phyloP scores from a whole-genome alignment of 495 filamentous ascomycete species.

The Bacidia rubella region DNA sequence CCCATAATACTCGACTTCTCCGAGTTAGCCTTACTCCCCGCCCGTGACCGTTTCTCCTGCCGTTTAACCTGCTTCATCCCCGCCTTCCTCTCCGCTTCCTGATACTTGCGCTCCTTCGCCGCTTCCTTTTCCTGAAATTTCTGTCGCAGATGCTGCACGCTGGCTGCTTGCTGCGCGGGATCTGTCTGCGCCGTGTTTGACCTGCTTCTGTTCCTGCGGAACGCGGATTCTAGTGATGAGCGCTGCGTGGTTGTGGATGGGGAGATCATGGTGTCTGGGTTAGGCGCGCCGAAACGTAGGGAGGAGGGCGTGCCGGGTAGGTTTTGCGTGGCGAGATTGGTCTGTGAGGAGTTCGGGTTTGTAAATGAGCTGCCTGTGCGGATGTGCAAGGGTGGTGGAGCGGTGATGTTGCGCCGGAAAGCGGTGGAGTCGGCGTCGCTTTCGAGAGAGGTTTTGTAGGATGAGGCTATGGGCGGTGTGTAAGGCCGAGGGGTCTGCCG shows the following conservation, averaged over 20 bases:
- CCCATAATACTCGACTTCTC: constrained; percentile 16
- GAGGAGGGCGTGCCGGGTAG: constrained; percentile 37
- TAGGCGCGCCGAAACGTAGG: constrained; percentile 23
- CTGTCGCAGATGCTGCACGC: constrained; percentile 39
- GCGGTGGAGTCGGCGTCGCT: constrained; percentile 25
- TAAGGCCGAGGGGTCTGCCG: constrained; percentile 43
- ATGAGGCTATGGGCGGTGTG: constrained; percentile 40
- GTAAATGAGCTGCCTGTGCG: constrained; percentile 35
- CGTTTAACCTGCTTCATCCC: constrained; percentile 36
- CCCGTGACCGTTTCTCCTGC: constrained; percentile 12
- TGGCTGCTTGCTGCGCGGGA: constrained; percentile 37
- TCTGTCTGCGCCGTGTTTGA: constrained; percentile 34
- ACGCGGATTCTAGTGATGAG: constrained; percentile 43
- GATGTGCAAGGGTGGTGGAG: constrained; percentile 27
- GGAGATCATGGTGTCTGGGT: constrained; percentile 30
- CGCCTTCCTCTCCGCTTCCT: constrained; percentile 23
- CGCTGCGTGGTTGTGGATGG: constrained; percentile 34
- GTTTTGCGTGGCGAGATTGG: no score
- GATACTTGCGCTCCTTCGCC: constrained; percentile 42
- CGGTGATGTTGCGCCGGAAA: constrained; percentile 2
- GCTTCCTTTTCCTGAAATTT: constrained; percentile 46
- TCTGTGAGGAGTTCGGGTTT: constrained; percentile 36
- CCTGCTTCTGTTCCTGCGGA: constrained; percentile 31
- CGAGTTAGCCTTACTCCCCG: constrained; percentile 16
- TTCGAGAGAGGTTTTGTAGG: constrained; percentile 36